Evolutionary conservation across 257 asterid genomes (phyloP).

Genomic region (Ilex aquifolium): DNA sequence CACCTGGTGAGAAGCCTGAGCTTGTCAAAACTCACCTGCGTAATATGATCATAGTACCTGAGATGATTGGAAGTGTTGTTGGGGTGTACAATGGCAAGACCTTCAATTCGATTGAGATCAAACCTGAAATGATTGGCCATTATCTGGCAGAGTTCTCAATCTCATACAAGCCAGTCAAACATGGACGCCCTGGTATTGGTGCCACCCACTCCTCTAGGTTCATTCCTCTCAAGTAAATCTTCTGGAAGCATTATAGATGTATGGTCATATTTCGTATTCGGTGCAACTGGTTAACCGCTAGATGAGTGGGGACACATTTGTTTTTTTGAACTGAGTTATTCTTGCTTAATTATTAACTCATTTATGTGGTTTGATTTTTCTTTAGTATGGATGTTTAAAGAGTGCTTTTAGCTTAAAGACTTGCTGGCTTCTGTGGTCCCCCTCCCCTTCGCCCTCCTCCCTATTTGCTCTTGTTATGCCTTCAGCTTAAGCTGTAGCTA

Average conservation of each 20-base stretch:
- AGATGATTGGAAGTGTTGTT: conserved; percentile 82
- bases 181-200: conserved; percentile 92
- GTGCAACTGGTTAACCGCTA: too few relatives aligned
- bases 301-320: too few relatives aligned
- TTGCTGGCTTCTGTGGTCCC: too few relatives aligned
- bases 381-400: too few relatives aligned
- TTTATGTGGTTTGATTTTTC: too few relatives aligned
- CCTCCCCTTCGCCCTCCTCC: too few relatives aligned
- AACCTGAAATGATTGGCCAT: conserved; percentile 85
- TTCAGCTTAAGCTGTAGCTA: too few relatives aligned
- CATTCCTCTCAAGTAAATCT: conserved; percentile 69
- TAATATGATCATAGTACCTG: conserved; percentile 82
- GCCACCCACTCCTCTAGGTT: conserved; percentile 95
- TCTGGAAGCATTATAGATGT: background rate
- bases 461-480: too few relatives aligned
- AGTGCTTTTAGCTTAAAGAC: too few relatives aligned
- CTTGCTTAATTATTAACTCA: too few relatives aligned
- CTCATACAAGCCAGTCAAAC: conserved; percentile 84
- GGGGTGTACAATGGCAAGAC: conserved; percentile 85
- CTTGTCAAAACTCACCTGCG: conserved; percentile 71
- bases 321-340: too few relatives aligned
- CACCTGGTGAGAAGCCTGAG: conserved; percentile 76
- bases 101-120: conserved; percentile 74
- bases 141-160: conserved; percentile 83
- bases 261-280: too few relatives aligned